phyloP scores from a whole-genome alignment of 257 asterid species.

The Osmanthus fragrans region DNA sequence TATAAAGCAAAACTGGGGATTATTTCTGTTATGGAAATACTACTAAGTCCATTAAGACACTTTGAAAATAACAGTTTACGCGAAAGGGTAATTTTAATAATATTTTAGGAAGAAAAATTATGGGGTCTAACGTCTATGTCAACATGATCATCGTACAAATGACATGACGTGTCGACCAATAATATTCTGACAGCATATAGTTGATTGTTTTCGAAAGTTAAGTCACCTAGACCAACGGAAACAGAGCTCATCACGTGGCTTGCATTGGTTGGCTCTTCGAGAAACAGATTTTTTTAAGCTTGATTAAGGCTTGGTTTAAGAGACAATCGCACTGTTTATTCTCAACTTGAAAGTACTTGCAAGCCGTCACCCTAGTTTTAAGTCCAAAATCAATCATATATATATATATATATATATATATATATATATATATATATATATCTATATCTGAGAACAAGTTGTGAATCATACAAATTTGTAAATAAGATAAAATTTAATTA shows the following conservation, averaged over 20 bases:
- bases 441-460: too few relatives aligned
- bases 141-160: conserved; percentile 47
- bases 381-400: too few relatives aligned
- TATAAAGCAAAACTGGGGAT: neutral
- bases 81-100: conserved; percentile 23
- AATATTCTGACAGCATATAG: conserved; percentile 23
- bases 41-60: neutral
- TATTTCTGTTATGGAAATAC: conserved; percentile 12
- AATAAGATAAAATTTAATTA: too few relatives aligned
- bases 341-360: too few relatives aligned
- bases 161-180: conserved; percentile 39
- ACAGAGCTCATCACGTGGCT: conserved; percentile 27
- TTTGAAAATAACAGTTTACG: neutral
- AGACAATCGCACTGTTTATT: too few relatives aligned
- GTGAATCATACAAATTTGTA: too few relatives aligned
- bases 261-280: neutral
- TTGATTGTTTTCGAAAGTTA: neutral
- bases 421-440: too few relatives aligned
- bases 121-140: conserved; percentile 5
- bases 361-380: too few relatives aligned
- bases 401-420: too few relatives aligned
- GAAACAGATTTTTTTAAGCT: neutral
- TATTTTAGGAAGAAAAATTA: neutral
- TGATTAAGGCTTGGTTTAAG: too few relatives aligned
- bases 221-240: conserved; percentile 28